These are phyloP conservation scores for Extremus antarcticus DNA, from an alignment of 495 filamentous ascomycete species.

Conservation along the genomic window DNA sequence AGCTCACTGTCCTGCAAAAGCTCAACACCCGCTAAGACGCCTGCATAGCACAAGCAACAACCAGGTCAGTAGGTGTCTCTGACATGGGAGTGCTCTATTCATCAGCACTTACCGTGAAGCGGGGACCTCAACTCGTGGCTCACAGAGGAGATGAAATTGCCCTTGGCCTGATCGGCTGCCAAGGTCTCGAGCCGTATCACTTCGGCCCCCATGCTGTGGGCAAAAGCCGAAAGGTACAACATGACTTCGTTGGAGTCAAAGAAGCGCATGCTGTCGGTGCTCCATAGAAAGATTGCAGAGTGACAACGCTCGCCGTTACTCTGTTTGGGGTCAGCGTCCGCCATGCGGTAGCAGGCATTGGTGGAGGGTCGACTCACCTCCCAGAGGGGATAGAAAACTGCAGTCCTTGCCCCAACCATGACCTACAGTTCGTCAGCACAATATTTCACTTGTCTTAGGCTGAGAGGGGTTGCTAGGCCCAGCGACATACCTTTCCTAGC, in stretches of 20 bases:
- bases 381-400: conserved; percentile 3
- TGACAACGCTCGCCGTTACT: neutral
- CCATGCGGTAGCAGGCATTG: neutral
- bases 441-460: too few relatives aligned
- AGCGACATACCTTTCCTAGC: too few relatives aligned
- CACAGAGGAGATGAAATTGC: conserved; percentile 16
- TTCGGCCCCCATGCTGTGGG: conserved; percentile 18
- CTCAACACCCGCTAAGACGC: conserved; percentile 18
- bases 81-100: neutral
- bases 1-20: conserved; percentile 22
- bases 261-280: neutral
- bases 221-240: conserved; percentile 3
- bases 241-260: conserved; percentile 6
- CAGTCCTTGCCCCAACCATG: conserved; percentile 3
- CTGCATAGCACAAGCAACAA: neutral
- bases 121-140: conserved; percentile 18
- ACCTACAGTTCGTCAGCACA: too few relatives aligned
- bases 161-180: conserved; percentile 16
- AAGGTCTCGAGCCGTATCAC: conserved; percentile 13
- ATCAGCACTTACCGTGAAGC: conserved; percentile 11
- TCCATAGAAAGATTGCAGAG: conserved; percentile 6
- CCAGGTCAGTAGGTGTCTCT: neutral
- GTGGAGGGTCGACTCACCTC: neutral
- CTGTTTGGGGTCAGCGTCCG: too few relatives aligned
- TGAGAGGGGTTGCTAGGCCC: too few relatives aligned